Evolutionary conservation across 2,329 filamentous ascomycete species (phyloP), one percentile per base, ranked within the genome.

Genomic region (Grosmannia clavigera): DNA sequence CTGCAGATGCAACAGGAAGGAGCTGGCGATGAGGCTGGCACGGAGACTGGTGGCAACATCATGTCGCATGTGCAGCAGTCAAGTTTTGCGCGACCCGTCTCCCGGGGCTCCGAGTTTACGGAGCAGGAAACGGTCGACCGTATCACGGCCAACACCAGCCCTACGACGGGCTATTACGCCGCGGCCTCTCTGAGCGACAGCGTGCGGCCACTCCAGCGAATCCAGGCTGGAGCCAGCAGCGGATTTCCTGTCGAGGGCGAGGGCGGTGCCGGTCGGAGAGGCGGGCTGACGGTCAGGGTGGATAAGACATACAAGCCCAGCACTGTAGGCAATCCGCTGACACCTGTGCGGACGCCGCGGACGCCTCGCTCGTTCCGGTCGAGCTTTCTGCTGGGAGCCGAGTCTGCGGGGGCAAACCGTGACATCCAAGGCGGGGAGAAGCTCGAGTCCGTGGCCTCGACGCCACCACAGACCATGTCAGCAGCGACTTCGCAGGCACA

Each of bases 71-170:
- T 12, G 14, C 57, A 43, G 22, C 55, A 53, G 25, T n/a, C 40
- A 70, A 69, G 10, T 63, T 75, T 12, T 65, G 68, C 57, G 71
- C 73, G 83, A 29, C 87, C 88, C 7, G 78, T 82, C 11, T 95
- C 90, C 25, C 82, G 89, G 68, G 90, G 88, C 52, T 94, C 90
- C 29, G 88, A 92, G 70, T 83, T 86, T 69, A 92, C 88, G 25
- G 88, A 92, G 65, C 84, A 83, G 60, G 85, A 88, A 62, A 80
- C 83, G 7, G 80, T 82, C 55, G 88, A 91, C 67, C 81, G 84
- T 66, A 78, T 84, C 62, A 90, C 87, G 0, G 84, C 84, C 50
- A 90, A 88, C 68, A 85, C 86, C 3, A 92, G 87, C 65, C 87
- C 88, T 35, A 88, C 83, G 2, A 75, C 79, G 35, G 82, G 81